Percentiles rank a stretch among this genome's conserved stretches.
Evolutionary conservation across 179 eudicot genomes (phyloP).

Genomic region (Patellifolia procumbens): DNA sequence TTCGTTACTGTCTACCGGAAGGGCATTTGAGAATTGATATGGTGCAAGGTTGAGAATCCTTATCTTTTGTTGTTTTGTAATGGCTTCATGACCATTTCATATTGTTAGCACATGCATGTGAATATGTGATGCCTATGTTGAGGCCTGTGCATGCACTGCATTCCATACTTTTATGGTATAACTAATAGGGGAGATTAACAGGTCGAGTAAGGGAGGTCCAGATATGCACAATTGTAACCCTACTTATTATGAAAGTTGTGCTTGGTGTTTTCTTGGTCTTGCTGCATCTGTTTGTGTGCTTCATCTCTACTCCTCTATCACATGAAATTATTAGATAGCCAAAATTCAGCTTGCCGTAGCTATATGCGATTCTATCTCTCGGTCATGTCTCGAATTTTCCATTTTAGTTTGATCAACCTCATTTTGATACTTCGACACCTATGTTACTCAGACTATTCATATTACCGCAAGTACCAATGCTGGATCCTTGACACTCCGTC

Average conservation of each 20-base stretch:
- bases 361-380: not conserved
- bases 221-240: not conserved
- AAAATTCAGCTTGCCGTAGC: not conserved
- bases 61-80: not conserved
- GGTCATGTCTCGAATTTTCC: not conserved
- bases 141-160: not conserved
- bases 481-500: no score
- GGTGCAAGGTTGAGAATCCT: no score
- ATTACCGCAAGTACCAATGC: no score
- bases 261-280: not conserved
- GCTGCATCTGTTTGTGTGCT: not conserved
- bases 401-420: not conserved
- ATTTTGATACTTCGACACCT: no score
- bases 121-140: not conserved
- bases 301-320: not conserved
- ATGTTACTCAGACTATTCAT: no score
- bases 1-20: no score
- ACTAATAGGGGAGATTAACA: not conserved
- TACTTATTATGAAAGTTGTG: not conserved
- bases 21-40: no score
- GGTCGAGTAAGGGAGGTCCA: not conserved
- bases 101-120: not conserved
- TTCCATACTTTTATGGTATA: no score
- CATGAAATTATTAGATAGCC: not conserved
- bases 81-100: not conserved